phyloP scores from a whole-genome alignment of 768 basidiomycete species.

The Scleroderma bovista region DNA sequence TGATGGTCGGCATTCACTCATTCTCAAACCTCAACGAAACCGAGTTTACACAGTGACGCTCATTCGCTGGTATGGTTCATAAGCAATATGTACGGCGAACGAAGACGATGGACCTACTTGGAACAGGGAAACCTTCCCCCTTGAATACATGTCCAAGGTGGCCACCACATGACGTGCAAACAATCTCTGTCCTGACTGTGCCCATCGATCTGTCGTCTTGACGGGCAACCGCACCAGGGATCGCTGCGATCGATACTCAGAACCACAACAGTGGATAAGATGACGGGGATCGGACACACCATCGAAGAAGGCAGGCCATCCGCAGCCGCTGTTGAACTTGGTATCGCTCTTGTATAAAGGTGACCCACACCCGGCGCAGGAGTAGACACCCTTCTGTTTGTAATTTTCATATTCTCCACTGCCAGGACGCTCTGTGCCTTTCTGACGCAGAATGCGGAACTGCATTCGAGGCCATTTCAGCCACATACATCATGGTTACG shows the following conservation, averaged over 20 bases:
- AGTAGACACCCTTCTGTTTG: slow-evolving; percentile 60
- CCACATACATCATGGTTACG: not conserved
- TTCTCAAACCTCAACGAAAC: slow-evolving; percentile 74
- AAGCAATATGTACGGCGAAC: not conserved
- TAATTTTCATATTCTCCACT: slow-evolving; percentile 80
- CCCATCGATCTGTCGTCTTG: slow-evolving; percentile 68
- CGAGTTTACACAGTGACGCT: slow-evolving; percentile 89
- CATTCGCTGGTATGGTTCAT: slow-evolving; percentile 48
- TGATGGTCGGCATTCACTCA: slow-evolving; percentile 4
- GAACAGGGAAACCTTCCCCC: slow-evolving; percentile 78
- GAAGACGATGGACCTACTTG: slow-evolving; percentile 46
- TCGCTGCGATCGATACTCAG: slow-evolving; percentile 43
- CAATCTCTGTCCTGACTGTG: slow-evolving; percentile 78
- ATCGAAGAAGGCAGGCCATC: slow-evolving; percentile 98
- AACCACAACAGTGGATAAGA: not conserved
- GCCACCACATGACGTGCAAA: slow-evolving; percentile 85
- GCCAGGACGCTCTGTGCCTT: slow-evolving; percentile 78
- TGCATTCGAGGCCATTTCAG: slow-evolving; percentile 23
- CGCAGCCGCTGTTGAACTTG: slow-evolving; percentile 91
- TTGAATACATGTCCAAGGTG: slow-evolving; percentile 96
- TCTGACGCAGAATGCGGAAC: slow-evolving; percentile 82
- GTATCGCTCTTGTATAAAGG: slow-evolving; percentile 85
- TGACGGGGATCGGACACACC: slow-evolving; percentile 38
- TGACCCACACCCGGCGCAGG: slow-evolving; percentile 74
- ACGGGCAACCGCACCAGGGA: slow-evolving; percentile 81